Evolutionary conservation across 352 stramenopile species (phyloP).

Genomic region (Pythium utonaiense): DNA sequence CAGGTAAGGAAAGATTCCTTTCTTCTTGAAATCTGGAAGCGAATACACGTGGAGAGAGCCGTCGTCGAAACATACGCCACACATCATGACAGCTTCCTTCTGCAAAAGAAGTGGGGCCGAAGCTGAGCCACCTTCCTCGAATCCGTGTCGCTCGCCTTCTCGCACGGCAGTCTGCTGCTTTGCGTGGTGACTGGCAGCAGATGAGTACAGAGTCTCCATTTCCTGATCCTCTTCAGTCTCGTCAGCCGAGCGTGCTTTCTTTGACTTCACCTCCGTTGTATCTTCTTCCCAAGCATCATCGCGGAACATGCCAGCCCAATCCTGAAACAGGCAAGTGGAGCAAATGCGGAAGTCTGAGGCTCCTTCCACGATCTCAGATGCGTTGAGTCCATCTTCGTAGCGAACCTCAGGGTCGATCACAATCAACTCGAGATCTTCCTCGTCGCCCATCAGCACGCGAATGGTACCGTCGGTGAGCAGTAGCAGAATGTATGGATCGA

Average conservation of each 20-base stretch:
- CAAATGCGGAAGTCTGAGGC: conserved; percentile 38
- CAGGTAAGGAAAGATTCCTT: conserved; percentile 76
- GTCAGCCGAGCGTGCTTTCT: conserved; percentile 16
- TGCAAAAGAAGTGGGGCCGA: conserved; percentile 51
- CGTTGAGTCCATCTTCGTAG: conserved; percentile 36
- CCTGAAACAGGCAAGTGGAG: conserved; percentile 76
- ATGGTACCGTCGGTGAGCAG: conserved; percentile 79
- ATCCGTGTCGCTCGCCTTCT: conserved; percentile 23
- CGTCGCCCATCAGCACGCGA: conserved; percentile 75
- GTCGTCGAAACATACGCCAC: conserved; percentile 76
- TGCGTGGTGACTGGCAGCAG: conserved; percentile 37
- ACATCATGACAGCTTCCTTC: conserved; percentile 73
- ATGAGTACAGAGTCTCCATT: conserved; percentile 67
- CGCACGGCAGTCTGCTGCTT: conserved; percentile 19
- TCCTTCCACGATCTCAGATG: conserved; percentile 17
- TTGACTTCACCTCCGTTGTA: conserved; percentile 25
- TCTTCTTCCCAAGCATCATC: conserved; percentile 62
- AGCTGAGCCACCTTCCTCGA: conserved; percentile 31
- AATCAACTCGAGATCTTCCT: conserved; percentile 77
- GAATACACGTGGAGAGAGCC: conserved; percentile 82
- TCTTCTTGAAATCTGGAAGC: conserved; percentile 78
- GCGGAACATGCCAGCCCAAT: conserved; percentile 79
- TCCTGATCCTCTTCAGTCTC: conserved; percentile 60
- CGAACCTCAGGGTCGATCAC: conserved; percentile 73
- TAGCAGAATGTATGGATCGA: conserved; percentile 81